phyloP scores from a whole-genome alignment of 2,329 filamentous ascomycete species.

The Fusarium sp. region DNA sequence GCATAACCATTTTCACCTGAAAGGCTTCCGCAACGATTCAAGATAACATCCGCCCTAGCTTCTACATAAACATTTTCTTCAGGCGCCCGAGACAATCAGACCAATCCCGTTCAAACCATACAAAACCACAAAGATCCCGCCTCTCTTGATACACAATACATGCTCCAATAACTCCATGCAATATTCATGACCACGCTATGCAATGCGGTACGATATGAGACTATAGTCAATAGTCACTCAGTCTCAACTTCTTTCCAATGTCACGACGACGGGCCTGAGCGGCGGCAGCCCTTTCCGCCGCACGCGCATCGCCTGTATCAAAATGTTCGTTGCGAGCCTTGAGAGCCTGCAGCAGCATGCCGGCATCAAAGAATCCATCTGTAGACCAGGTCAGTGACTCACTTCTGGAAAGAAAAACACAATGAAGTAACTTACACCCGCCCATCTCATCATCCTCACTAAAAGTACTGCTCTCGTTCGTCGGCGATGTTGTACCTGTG shows the following conservation, averaged over 20 bases:
- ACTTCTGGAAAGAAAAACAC: background rate
- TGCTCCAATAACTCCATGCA: conserved; percentile 35
- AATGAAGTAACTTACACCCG: conserved; percentile 76
- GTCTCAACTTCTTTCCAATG: conserved; percentile 77
- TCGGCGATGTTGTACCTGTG: conserved; percentile 67
- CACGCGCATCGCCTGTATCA: conserved; percentile 62
- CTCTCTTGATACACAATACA: conserved; percentile 19
- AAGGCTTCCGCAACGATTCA: too few relatives aligned
- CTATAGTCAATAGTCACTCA: conserved; percentile 72
- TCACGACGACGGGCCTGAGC: conserved; percentile 70
- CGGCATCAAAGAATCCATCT: conserved; percentile 98
- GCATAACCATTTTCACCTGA: too few relatives aligned
- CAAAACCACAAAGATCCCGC: background rate
- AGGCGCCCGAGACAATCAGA: background rate
- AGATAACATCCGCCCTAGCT: too few relatives aligned
- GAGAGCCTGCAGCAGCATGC: conserved; percentile 90
- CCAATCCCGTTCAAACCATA: background rate
- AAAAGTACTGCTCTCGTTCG: conserved; percentile 75
- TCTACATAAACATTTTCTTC: too few relatives aligned
- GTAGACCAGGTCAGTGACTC: conserved; percentile 46
- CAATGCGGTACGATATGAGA: conserved; percentile 11
- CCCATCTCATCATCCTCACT: conserved; percentile 91
- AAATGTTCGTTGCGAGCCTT: conserved; percentile 73
- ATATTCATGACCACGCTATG: conserved; percentile 26
- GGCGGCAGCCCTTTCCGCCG: conserved; percentile 70